Evolutionary conservation across 129 eudicot genomes (phyloP).

Genomic region (Flaveria brownii): DNA sequence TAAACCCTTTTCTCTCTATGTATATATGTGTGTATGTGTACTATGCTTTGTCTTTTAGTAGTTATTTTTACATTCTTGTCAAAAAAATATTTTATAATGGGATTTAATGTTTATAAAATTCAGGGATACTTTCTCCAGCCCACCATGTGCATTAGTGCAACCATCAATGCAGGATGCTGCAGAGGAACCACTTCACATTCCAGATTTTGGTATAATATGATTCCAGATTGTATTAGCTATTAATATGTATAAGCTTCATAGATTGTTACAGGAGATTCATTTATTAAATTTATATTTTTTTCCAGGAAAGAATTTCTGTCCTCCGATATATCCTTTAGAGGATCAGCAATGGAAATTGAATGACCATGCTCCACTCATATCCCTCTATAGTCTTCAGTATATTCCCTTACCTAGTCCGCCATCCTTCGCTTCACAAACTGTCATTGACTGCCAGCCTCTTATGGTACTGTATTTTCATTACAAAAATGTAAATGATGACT

Average conservation of each 20-base stretch:
- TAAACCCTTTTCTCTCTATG: background rate
- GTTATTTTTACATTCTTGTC: slow-evolving; percentile 15
- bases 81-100: slow-evolving; percentile 13
- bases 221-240: slow-evolving; percentile 18
- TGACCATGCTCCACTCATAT: slow-evolving; percentile 61
- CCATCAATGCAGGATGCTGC: slow-evolving; percentile 66
- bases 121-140: slow-evolving; percentile 95
- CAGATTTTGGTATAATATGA: slow-evolving; percentile 74
- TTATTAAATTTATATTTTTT: slow-evolving; percentile 30
- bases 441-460: slow-evolving; percentile 84
- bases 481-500: background rate
- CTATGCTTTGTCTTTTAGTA: slow-evolving; percentile 11
- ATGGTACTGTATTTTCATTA: slow-evolving; percentile 47
- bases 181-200: slow-evolving; percentile 51
- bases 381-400: slow-evolving; percentile 74
- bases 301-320: slow-evolving; percentile 75
- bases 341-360: slow-evolving; percentile 61
- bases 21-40: background rate
- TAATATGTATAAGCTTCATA: slow-evolving; percentile 9
- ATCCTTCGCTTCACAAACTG: slow-evolving; percentile 72
- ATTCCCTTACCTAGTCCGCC: slow-evolving; percentile 85
- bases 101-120: slow-evolving; percentile 31
- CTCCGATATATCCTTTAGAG: slow-evolving; percentile 91
- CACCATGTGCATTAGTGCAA: slow-evolving; percentile 90
- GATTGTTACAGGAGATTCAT: slow-evolving; percentile 16